These are phyloP conservation scores for Erythrophleum ivorense DNA, from an alignment of 331 rosid genomes.

Conservation along the genomic window DNA sequence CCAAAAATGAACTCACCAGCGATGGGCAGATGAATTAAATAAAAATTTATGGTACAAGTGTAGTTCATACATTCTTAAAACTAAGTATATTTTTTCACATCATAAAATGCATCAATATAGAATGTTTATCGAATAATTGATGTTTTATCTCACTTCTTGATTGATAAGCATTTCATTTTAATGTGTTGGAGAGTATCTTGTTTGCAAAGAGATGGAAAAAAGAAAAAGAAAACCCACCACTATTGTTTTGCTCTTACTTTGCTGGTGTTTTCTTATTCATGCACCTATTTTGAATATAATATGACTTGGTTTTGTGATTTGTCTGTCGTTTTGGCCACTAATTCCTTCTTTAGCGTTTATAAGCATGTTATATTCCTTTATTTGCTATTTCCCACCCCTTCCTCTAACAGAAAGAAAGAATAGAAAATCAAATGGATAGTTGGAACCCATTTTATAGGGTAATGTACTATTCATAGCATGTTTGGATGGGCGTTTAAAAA, in stretches of 20 bases:
- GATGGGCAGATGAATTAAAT: not conserved
- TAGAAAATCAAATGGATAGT: not conserved
- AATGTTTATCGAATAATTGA: not conserved
- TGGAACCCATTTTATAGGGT: not conserved
- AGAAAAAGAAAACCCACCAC: not conserved
- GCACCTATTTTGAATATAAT: not conserved
- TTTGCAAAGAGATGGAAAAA: not conserved
- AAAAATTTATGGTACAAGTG: not conserved
- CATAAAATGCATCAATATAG: not conserved
- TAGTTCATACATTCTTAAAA: not conserved
- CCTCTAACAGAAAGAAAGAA: not conserved
- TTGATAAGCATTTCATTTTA: not conserved
- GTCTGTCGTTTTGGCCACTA: not conserved
- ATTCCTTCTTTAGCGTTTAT: slow-evolving; percentile 1
- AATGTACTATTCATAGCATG: no score
- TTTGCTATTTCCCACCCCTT: not conserved
- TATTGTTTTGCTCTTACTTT: not conserved
- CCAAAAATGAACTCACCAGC: not conserved
- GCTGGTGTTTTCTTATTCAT: not conserved
- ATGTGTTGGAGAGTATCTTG: not conserved
- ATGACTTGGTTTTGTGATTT: not conserved
- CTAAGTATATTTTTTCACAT: not conserved
- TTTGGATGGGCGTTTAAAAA: no score
- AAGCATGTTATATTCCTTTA: not conserved
- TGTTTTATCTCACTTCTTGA: not conserved